phyloP scores from a whole-genome alignment of 1,284 basidiomycete species.

The Meripilus lineatus region DNA sequence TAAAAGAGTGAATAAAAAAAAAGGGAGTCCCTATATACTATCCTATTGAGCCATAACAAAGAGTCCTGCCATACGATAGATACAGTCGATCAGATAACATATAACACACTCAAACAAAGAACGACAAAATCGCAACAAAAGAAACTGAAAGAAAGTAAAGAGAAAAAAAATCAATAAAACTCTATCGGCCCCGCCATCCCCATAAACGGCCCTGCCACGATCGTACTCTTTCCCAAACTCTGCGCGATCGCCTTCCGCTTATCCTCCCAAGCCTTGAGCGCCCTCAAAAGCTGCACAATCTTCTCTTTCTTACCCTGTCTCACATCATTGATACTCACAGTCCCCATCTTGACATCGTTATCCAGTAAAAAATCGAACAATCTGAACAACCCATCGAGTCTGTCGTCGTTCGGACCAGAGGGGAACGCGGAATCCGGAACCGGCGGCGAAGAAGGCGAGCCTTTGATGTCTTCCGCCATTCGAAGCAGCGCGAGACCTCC shows the following conservation, averaged over 20 bases:
- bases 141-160: slow-evolving; percentile 6
- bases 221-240: slow-evolving; percentile 40
- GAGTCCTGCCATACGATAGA: no score
- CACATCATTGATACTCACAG: slow-evolving; percentile 88
- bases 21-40: no score
- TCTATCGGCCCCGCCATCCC: slow-evolving; percentile 20
- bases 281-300: slow-evolving; percentile 71
- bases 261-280: slow-evolving; percentile 76
- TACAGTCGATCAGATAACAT: no score
- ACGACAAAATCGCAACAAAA: not conserved
- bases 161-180: slow-evolving; percentile 8
- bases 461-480: slow-evolving; percentile 72
- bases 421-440: slow-evolving; percentile 83
- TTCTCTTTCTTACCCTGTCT: slow-evolving; percentile 75
- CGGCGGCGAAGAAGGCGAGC: slow-evolving; percentile 57
- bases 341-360: slow-evolving; percentile 84
- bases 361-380: slow-evolving; percentile 88
- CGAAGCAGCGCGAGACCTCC: slow-evolving; percentile 72
- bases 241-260: slow-evolving; percentile 52
- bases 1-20: no score
- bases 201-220: slow-evolving; percentile 23
- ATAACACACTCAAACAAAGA: no score
- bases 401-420: slow-evolving; percentile 58
- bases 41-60: no score
- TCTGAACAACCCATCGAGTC: slow-evolving; percentile 84